Base-by-base conservation (phyloP, 169 alveolate species). In the Theileria equi region DNA sequence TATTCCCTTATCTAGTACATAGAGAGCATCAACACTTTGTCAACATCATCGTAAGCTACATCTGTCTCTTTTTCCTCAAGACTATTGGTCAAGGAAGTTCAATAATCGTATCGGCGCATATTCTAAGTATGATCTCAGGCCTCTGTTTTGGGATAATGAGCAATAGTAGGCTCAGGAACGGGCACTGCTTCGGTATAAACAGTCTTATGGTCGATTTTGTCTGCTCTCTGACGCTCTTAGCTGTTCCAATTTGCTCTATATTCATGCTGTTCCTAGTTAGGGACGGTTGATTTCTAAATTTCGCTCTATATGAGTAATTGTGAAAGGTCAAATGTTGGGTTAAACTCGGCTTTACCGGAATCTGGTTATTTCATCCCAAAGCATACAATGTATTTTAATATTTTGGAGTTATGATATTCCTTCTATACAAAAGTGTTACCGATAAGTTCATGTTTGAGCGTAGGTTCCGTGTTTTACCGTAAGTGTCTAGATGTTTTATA, bases 141-240 rank as follows among this genome's bases (percentile, higher is more conserved):
- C 59, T 74, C 43, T 74, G 84, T 43, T 26, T 74, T 55, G 84
- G 84, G 5, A 64, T 47, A 17, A 57, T 66, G 74, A 64, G 63
- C 11, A 74, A 74, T 40, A 60, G 34, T 0, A 52, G 84, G 16
- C 36, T 55, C 1, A 36, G 36, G 34, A 54, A 11, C 1, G 49
- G 69, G 29, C 21, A 49, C 19, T 32, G 76, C 35, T 50, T 62
- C 28, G 73, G 84, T 0, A 1, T 52, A 3, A 5, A 61, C 11
- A 61, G 62, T 29, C 48, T 74, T 6, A 5, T 66, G 31, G 48
- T 55, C 16, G 84, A 74, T 34, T 55, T 74, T 55, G 34, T 74
- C 10, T 74, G 84, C 57, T 54, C 67, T 10, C 52, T 47, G 25
- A 52, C 73, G 25, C 55, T 74, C 11, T 65, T 74, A 0, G 19